Evolutionary conservation across 2,329 filamentous ascomycete species (phyloP).

Genomic region (Colletotrichum acutatum): DNA sequence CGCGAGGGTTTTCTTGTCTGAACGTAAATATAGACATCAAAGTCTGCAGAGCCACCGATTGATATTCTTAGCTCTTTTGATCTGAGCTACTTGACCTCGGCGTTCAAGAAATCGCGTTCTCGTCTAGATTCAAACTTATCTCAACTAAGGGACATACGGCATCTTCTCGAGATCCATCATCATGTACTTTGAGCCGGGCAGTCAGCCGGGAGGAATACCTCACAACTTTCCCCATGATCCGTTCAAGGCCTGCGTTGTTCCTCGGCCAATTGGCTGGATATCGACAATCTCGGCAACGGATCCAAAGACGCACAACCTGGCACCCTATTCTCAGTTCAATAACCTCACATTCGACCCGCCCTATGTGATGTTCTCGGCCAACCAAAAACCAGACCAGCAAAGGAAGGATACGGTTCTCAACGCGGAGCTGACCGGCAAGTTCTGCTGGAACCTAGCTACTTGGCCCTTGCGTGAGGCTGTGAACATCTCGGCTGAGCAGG

Average conservation of each 20-base stretch:
- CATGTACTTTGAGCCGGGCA: too few species aligned
- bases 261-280: slow-evolving; percentile 73
- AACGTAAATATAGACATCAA: too few species aligned
- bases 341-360: slow-evolving; percentile 43
- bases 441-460: slow-evolving; percentile 70
- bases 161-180: too few species aligned
- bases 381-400: slow-evolving; percentile 57
- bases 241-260: slow-evolving; percentile 65
- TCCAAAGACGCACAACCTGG: slow-evolving; percentile 59
- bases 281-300: slow-evolving; percentile 61
- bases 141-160: too few species aligned
- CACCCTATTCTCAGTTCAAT: slow-evolving; percentile 52
- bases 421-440: slow-evolving; percentile 64
- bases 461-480: slow-evolving; percentile 65
- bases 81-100: too few species aligned
- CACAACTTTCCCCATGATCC: slow-evolving; percentile 40
- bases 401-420: slow-evolving; percentile 70
- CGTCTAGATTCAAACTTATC: too few species aligned
- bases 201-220: neutral
- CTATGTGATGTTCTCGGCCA: slow-evolving; percentile 70
- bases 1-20: too few species aligned
- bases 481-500: slow-evolving; percentile 63
- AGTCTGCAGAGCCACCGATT: too few species aligned
- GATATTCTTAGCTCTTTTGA: too few species aligned
- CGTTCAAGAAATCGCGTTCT: too few species aligned